phyloP scores from a whole-genome alignment of 768 basidiomycete genomes.

The Russula earlei region DNA sequence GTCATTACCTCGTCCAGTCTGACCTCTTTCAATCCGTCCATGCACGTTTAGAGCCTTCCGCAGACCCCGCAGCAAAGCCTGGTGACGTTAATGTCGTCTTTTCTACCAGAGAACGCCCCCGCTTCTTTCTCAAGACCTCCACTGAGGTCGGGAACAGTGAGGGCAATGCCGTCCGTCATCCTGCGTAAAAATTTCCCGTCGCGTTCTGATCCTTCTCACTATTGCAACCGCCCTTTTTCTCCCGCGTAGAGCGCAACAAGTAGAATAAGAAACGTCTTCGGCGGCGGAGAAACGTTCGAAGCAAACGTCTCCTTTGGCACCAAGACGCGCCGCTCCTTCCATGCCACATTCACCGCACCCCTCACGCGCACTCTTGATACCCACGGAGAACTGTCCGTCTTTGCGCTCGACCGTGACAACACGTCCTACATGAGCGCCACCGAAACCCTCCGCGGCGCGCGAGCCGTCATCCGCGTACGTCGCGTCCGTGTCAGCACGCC shows the following conservation, averaged over 20 bases:
- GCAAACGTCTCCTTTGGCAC: constrained; percentile 80
- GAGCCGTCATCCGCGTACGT: constrained; percentile 68
- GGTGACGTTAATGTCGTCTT: constrained; percentile 77
- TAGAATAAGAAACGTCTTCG: constrained; percentile 79
- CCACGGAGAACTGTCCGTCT: constrained; percentile 59
- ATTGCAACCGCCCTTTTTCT: constrained; percentile 11
- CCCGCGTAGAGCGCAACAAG: constrained; percentile 63
- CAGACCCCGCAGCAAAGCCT: constrained; percentile 40
- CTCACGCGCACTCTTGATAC: constrained; percentile 53
- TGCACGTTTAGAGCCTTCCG: constrained; percentile 50
- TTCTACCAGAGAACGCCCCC: constrained; percentile 62
- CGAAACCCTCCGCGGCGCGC: constrained; percentile 55
- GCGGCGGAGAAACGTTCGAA: constrained; percentile 82
- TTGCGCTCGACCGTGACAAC: constrained; percentile 73
- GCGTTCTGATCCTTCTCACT: not conserved
- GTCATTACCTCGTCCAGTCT: constrained; percentile 55
- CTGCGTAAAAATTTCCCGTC: not conserved
- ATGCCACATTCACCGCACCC: constrained; percentile 57
- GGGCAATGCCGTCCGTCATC: constrained; percentile 71
- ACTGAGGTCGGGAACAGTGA: constrained; percentile 93
- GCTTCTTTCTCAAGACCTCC: constrained; percentile 68
- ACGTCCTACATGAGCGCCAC: constrained; percentile 64
- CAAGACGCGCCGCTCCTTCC: constrained; percentile 75
- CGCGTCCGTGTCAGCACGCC: constrained; percentile 15
- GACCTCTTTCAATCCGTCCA: constrained; percentile 69